A percentile compares a stretch with the other conserved stretches of the same genome.
These are phyloP conservation scores for Rhizopogon parksii DNA, from an alignment of 1,284 basidiomycete genomes.

Conservation along the genomic window DNA sequence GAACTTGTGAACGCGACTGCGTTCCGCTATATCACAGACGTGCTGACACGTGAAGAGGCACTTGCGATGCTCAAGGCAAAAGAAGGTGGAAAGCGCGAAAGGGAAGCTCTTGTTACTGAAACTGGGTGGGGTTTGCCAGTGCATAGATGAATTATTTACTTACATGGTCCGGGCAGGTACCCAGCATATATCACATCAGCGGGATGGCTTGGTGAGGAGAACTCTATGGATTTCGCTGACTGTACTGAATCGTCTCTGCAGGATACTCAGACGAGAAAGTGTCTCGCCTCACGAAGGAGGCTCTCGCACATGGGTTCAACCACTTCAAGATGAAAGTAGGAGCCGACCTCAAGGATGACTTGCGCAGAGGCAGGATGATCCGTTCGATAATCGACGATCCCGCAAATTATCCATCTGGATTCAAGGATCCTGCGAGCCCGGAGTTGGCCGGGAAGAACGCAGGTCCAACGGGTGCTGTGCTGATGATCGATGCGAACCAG, in stretches of 20 bases:
- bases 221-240: conserved; percentile 4
- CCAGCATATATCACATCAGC: conserved; percentile 94
- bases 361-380: conserved; percentile 82
- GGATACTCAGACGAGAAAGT: conserved; percentile 89
- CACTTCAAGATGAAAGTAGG: conserved; percentile 99
- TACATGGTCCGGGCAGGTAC: conserved; percentile 47
- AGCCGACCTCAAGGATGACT: conserved; percentile 72
- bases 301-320: conserved; percentile 82
- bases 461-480: conserved; percentile 85
- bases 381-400: conserved; percentile 93
- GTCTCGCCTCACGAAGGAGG: conserved; percentile 77
- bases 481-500: conserved; percentile 98
- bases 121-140: conserved; percentile 38
- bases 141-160: not conserved
- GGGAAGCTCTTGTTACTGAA: conserved; percentile 67
- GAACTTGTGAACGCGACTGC: conserved; percentile 81
- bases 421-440: conserved; percentile 56
- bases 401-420: conserved; percentile 53
- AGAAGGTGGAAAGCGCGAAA: conserved; percentile 69
- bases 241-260: conserved; percentile 3
- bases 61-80: conserved; percentile 75
- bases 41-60: conserved; percentile 87
- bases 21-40: conserved; percentile 92
- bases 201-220: conserved; percentile 70
- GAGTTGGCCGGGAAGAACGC: conserved; percentile 82